These are phyloP conservation scores for Globisporangium middletonii DNA, from an alignment of 352 stramenopile species.

Conservation along the genomic window DNA sequence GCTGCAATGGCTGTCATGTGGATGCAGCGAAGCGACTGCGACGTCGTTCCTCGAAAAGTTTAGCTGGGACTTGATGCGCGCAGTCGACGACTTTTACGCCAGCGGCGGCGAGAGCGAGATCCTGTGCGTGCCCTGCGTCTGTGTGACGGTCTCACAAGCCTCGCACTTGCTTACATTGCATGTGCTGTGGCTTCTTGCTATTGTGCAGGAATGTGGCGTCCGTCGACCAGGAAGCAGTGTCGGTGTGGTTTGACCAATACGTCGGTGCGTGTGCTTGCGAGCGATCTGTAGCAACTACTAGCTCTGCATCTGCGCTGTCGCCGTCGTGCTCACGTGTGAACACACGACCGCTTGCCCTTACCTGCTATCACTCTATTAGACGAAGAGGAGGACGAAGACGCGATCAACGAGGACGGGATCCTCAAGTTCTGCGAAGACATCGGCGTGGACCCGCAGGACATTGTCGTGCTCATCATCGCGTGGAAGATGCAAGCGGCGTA, in stretches of 20 bases:
- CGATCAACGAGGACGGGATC: conserved; percentile 70
- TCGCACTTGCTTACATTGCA: background rate
- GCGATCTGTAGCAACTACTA: background rate
- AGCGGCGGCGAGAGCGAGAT: conserved; percentile 36
- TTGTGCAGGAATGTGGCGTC: background rate
- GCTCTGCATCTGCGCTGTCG: background rate
- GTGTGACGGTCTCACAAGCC: background rate
- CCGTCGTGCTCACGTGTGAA: background rate
- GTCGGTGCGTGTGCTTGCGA: conserved; percentile 21
- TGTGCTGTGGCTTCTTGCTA: background rate
- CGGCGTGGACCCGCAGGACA: conserved; percentile 65
- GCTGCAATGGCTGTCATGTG: background rate
- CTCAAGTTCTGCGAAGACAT: conserved; percentile 80
- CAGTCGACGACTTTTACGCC: conserved; percentile 74
- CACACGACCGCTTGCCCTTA: background rate
- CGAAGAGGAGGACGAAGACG: conserved; percentile 49
- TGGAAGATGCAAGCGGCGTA: conserved; percentile 85
- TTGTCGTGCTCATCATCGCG: conserved; percentile 78
- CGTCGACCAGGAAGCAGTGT: conserved; percentile 24
- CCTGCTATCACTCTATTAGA: conserved; percentile 11
- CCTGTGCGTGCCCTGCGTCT: conserved; percentile 11
- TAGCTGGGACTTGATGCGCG: conserved; percentile 74
- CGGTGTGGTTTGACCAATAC: conserved; percentile 67
- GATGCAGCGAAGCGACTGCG: conserved; percentile 50
- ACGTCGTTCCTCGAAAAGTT: conserved; percentile 73